Base-by-base conservation (phyloP, 768 basidiomycete genomes). In the Podaxis rugospora region DNA sequence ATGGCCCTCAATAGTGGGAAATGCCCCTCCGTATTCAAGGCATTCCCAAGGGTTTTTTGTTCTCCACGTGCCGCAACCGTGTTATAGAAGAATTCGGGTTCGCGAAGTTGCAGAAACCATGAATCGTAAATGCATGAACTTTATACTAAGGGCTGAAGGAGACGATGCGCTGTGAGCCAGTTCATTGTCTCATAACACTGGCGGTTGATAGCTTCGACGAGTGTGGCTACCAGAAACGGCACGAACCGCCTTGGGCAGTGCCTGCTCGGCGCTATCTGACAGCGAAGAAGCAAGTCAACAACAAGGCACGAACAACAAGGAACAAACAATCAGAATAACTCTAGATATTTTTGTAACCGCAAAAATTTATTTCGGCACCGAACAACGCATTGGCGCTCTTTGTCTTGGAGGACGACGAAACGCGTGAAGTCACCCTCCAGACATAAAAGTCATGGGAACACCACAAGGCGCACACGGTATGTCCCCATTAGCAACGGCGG, bases 111-210 rank as follows among this genome's bases (percentile, higher is more conserved):
- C 78, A 23, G 77, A 81, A 1, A 77, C 73, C 1, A 77, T 68
- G 1, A 80, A 71, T 0, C 85, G 80, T 3, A 91, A 69, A 1
- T 89, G 89, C 23, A 80, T 76, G 62, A 95, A 83, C 0, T 82
- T 32, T 32, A 7, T 32, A 32, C 32, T 9, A 32, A 32, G 9
- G 32, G 80, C 5, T 73, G 69, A 13, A 84, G 74, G 18, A 92
- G 78, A 90, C 36, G 92, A 76, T 39, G 84, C 72, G n/a, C 87
- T 85, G 68, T 95, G 92, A 63, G 93, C 92, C 55, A 73, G 68
- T 95, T 94, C 64, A 95, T 92, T 67, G 93, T 93, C 42, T 87
- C 86, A 97, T 83, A 2, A 89, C 87, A 27, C 85, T 83, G 62
- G 95, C 86, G 46, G 88, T 81, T 64, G 87, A 74, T 61, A 9